Percentiles rank a stretch among this genome's conserved stretches.
These are phyloP conservation scores for Pilasporangium apinafurcum DNA, from an alignment of 352 stramenopile genomes.

Conservation along the genomic window DNA sequence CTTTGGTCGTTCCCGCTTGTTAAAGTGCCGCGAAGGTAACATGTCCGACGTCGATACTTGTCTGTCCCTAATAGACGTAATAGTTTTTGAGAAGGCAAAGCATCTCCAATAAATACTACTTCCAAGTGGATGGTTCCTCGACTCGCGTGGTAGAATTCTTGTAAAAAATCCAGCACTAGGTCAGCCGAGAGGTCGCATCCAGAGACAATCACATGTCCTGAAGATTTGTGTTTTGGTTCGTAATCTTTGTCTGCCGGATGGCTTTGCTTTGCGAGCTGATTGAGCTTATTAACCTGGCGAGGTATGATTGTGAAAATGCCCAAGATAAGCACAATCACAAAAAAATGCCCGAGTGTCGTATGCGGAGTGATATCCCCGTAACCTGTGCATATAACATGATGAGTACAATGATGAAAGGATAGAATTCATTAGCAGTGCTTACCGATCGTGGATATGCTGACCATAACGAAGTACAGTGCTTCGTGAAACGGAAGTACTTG, in stretches of 20 bases:
- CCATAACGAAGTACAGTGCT: slow-evolving; percentile 68
- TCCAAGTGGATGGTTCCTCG: slow-evolving; percentile 52
- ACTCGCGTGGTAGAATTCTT: slow-evolving; percentile 68
- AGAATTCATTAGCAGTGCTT: not conserved
- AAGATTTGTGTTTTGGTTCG: slow-evolving; percentile 17
- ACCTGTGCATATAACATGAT: slow-evolving; percentile 11
- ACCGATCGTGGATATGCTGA: slow-evolving; percentile 70
- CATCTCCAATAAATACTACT: slow-evolving; percentile 55
- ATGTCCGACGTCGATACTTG: slow-evolving; percentile 33
- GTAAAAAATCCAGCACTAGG: slow-evolving; percentile 47
- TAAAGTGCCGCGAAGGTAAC: slow-evolving; percentile 47
- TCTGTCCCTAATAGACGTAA: slow-evolving; percentile 32
- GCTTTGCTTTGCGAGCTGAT: slow-evolving; percentile 48
- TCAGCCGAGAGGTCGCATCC: slow-evolving; percentile 34
- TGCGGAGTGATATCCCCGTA: slow-evolving; percentile 62
- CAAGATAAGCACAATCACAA: slow-evolving; percentile 67
- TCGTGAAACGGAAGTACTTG: slow-evolving; percentile 46
- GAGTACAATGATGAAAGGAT: not conserved
- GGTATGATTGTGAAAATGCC: slow-evolving; percentile 63
- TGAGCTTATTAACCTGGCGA: slow-evolving; percentile 51
- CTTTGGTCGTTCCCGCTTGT: slow-evolving; percentile 35
- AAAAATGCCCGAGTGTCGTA: slow-evolving; percentile 47
- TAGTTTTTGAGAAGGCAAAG: slow-evolving; percentile 26
- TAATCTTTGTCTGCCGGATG: slow-evolving; percentile 57
- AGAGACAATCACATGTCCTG: slow-evolving; percentile 59